These are phyloP conservation scores for Juglanconis sp. DNA, from an alignment of 2,329 filamentous ascomycete genomes.

Conservation along the genomic window DNA sequence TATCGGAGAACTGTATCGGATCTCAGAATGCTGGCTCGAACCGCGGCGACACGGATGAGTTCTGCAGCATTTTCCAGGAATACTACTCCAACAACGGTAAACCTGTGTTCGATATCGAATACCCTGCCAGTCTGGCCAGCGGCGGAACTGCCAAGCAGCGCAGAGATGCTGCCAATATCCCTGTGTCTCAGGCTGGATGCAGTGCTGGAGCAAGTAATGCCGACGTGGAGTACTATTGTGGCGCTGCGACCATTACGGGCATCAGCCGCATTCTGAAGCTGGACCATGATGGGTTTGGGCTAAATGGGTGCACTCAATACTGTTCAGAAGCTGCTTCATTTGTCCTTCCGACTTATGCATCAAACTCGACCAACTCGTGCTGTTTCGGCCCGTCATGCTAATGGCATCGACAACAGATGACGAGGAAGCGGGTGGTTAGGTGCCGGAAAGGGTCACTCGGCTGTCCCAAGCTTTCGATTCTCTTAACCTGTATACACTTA, in stretches of 20 bases:
- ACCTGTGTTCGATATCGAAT: slow-evolving; percentile 17
- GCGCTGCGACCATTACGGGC: background rate
- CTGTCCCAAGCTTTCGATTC: background rate
- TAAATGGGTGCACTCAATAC: slow-evolving; percentile 17
- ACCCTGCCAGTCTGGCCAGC: slow-evolving; percentile 11
- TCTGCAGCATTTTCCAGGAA: slow-evolving; percentile 10
- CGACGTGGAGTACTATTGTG: slow-evolving; percentile 5
- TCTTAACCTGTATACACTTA: too few species aligned
- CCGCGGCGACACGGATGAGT: slow-evolving; percentile 2
- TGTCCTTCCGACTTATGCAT: slow-evolving; percentile 9
- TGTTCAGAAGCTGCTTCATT: slow-evolving; percentile 7
- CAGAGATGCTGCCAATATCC: background rate
- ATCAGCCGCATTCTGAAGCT: slow-evolving; percentile 18
- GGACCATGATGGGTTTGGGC: slow-evolving; percentile 13
- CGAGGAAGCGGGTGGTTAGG: background rate
- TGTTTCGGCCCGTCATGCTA: background rate
- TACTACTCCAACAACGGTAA: slow-evolving; percentile 11
- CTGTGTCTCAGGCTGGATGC: slow-evolving; percentile 1
- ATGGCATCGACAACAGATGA: background rate
- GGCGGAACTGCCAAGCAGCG: background rate
- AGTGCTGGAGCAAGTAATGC: background rate
- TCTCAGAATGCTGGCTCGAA: slow-evolving; percentile 1
- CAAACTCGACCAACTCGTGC: slow-evolving; percentile 14
- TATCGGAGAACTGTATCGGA: slow-evolving; percentile 13
- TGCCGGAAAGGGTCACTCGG: background rate